Base-by-base conservation (phyloP, 2,329 filamentous ascomycete species). In the Dothideomycetes sp. region DNA sequence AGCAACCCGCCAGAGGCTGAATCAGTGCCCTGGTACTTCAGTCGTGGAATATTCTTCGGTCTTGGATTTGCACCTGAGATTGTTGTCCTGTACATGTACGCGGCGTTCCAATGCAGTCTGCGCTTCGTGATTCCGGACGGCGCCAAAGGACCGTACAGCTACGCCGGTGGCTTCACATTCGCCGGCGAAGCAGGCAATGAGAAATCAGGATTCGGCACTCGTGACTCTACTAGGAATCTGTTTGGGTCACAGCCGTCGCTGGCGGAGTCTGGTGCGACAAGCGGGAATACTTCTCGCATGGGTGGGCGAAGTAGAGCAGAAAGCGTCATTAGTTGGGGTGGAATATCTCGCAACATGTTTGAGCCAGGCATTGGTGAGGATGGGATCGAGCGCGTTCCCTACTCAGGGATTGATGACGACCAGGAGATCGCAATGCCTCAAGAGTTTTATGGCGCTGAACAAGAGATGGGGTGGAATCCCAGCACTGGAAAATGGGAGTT, bases 61-160 rank as follows among this genome's bases (percentile, higher is more conserved):
- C 84, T 91, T 65, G 83, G 84, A 62, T 93, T 84, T 54, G 65
- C 64, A 12, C 67, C 88, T 29, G 87, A 94, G 60, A 63, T 88
- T 31, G 54, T 81, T 17, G 76, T 86, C 29, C 69, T 89, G 4
- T 72, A 69, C 38, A 62, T 79, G 7, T 89, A 84, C 59, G 70
- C 79, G 0, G 52, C 81, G 12, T 59, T 71, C 15, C 72, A 86
- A 22, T 77, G 91, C 45, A 87, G 94, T 56, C 69, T 70, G 45
- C 73, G 83, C 31, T 93, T 89, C 63, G 71, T 81, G 53, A 64
- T 91, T 17, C 84, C 84, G 1, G 65, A 91, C 54, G 80, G 81
- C 33, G 77, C 77, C 53, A 69, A 69, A 33, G 70, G 65, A 1
- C 70, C 75, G 3, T 48, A 48, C 37, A 36, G 31, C 24, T 43